Evolutionary conservation across 768 basidiomycete species (phyloP).

Genomic region (Asterophora parasitica): DNA sequence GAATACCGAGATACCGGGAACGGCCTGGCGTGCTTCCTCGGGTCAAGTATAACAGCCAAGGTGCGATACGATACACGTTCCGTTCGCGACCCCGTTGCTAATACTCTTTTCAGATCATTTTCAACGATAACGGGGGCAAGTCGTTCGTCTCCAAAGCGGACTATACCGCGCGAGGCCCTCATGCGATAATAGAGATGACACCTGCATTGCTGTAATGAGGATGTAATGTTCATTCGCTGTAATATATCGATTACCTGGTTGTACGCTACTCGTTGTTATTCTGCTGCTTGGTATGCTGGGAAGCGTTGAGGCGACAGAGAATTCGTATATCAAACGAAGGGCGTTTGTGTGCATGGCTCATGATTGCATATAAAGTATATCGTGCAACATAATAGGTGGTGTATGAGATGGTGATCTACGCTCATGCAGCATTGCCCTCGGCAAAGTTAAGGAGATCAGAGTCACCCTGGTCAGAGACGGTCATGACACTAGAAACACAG

Average conservation of each 20-base stretch:
- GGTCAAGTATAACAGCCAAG: slow-evolving; percentile 82
- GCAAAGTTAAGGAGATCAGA: slow-evolving; percentile 89
- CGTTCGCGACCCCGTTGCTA: neutral
- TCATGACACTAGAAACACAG: slow-evolving; percentile 77
- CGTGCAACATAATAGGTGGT: neutral
- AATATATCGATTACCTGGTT: too few relatives aligned
- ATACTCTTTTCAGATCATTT: slow-evolving; percentile 51
- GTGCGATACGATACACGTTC: slow-evolving; percentile 29
- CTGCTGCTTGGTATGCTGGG: too few relatives aligned
- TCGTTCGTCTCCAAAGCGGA: slow-evolving; percentile 79
- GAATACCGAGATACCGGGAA: slow-evolving; percentile 87
- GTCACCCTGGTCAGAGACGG: slow-evolving; percentile 92
- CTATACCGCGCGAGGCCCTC: slow-evolving; percentile 69
- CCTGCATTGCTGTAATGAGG: slow-evolving; percentile 56
- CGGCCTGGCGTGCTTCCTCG: slow-evolving; percentile 75
- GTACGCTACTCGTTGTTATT: too few relatives aligned
- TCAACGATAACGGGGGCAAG: slow-evolving; percentile 60
- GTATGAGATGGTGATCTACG: neutral
- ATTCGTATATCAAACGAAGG: too few relatives aligned
- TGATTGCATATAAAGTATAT: slow-evolving; percentile 7
- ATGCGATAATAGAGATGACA: slow-evolving; percentile 71
- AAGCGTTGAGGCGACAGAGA: too few relatives aligned
- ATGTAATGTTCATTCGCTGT: too few relatives aligned
- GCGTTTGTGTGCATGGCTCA: slow-evolving; percentile 2
- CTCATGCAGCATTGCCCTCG: slow-evolving; percentile 65